phyloP scores from a whole-genome alignment of 768 basidiomycete genomes.

The Cantharellus anzutake region DNA sequence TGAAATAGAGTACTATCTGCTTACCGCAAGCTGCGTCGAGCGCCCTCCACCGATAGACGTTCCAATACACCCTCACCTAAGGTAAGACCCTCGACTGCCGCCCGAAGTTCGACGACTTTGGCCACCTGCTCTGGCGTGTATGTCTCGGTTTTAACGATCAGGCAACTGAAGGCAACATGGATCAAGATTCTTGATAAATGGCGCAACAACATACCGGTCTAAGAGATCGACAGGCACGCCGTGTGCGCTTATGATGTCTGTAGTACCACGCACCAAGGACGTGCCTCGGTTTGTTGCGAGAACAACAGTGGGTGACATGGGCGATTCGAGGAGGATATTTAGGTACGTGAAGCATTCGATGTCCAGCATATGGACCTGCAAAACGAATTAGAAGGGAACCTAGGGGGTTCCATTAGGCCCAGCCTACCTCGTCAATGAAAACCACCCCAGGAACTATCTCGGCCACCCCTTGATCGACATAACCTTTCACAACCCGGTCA shows the following conservation, averaged over 20 bases:
- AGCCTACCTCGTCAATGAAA: constrained; percentile 88
- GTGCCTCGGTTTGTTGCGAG: constrained; percentile 93
- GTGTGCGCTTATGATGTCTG: constrained; percentile 79
- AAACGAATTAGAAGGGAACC: background rate
- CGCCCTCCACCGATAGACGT: constrained; percentile 62
- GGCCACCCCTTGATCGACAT: constrained; percentile 96
- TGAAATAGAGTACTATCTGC: constrained; percentile 11
- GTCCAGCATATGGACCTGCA: constrained; percentile 96
- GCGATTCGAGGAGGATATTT: constrained; percentile 85
- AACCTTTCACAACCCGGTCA: constrained; percentile 91
- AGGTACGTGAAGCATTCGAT: constrained; percentile 99
- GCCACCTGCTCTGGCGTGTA: constrained; percentile 73
- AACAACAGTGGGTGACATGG: constrained; percentile 95
- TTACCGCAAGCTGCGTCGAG: constrained; percentile 61
- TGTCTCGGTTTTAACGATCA: constrained; percentile 84
- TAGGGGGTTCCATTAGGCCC: background rate
- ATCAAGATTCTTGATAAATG: background rate
- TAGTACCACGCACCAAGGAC: constrained; percentile 80
- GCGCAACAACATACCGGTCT: constrained; percentile 42
- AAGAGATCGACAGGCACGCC: constrained; percentile 87
- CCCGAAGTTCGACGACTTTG: constrained; percentile 70
- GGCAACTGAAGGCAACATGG: constrained; percentile 34
- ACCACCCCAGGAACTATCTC: constrained; percentile 96
- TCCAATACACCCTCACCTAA: constrained; percentile 62
- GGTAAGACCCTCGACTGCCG: constrained; percentile 69